Percentiles rank a stretch among this genome's conserved stretches.
Conservation (phyloP, 1,284 basidiomycete genomes). For the Cryptococcus floricola region DNA sequence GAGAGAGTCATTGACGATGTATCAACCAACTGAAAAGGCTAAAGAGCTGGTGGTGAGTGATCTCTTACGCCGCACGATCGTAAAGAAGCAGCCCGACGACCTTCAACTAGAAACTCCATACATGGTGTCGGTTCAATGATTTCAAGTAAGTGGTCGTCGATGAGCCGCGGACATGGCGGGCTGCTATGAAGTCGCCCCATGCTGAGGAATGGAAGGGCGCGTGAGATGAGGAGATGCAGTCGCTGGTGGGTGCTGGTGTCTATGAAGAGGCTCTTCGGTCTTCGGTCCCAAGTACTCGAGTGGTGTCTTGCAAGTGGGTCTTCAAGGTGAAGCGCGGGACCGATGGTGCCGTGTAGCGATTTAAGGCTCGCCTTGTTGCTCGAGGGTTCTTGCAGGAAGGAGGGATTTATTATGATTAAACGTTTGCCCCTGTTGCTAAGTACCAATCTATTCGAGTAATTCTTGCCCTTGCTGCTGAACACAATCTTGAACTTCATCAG, state of each 20-base stretch:
- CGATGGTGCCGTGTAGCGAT: conserved; percentile 27
- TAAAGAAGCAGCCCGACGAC: too few relatives aligned
- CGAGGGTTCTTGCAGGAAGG: conserved; percentile 40
- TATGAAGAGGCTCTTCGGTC: conserved; percentile 7
- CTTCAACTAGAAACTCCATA: too few relatives aligned
- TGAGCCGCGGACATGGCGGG: neutral
- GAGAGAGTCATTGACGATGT: too few relatives aligned
- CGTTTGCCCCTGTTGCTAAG: too few relatives aligned
- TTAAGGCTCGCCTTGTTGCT: conserved; percentile 39
- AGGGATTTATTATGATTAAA: conserved; percentile 20
- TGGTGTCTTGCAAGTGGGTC: conserved; percentile 17
- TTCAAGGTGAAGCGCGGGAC: conserved; percentile 19
- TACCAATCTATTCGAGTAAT: too few relatives aligned
- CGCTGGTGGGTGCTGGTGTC: conserved; percentile 4
- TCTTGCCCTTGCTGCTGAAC: too few relatives aligned
- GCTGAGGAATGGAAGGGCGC: conserved; percentile 13
- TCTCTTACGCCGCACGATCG: too few relatives aligned
- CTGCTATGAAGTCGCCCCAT: neutral
- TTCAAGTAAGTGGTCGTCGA: neutral
- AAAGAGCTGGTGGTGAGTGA: too few relatives aligned
- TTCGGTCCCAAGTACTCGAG: neutral
- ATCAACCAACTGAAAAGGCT: too few relatives aligned
- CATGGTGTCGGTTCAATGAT: too few relatives aligned
- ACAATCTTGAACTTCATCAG: conserved; percentile 49
- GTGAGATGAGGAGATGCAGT: conserved; percentile 10